These are phyloP conservation scores for Dactylellina drechsleri DNA, from an alignment of 2,329 filamentous ascomycete species.

Conservation along the genomic window DNA sequence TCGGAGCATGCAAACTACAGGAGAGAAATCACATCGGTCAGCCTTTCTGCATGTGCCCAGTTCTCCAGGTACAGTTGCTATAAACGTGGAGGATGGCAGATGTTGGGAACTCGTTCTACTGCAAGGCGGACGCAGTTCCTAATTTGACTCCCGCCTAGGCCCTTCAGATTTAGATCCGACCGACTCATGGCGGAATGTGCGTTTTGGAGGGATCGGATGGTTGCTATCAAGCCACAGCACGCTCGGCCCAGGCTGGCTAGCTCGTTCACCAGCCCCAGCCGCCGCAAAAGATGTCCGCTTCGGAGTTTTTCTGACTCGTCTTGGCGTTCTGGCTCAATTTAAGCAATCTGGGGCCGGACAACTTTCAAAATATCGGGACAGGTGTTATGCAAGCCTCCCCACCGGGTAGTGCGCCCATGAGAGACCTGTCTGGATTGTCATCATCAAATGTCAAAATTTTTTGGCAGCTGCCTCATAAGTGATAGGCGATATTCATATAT, in stretches of 20 bases:
- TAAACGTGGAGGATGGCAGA: constrained; percentile 10
- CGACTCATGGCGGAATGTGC: constrained; percentile 44
- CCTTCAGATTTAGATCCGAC: constrained; percentile 27
- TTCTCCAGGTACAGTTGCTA: constrained; percentile 19
- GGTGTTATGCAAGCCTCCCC: constrained; percentile 3
- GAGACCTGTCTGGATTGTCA: constrained; percentile 5
- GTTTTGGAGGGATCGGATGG: constrained; percentile 31
- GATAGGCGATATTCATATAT: constrained; percentile 29
- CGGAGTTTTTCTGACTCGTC: constrained; percentile 17
- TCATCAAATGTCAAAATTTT: constrained; percentile 30
- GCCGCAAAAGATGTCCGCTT: constrained; percentile 24
- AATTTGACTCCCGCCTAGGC: constrained; percentile 12
- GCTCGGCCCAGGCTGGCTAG: not conserved
- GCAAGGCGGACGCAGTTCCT: constrained; percentile 49
- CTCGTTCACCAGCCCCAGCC: constrained; percentile 33
- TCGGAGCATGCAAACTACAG: not conserved
- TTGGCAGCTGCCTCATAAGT: constrained; percentile 46
- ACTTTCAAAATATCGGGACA: constrained; percentile 20
- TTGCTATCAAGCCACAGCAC: constrained; percentile 45
- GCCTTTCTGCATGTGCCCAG: constrained; percentile 45
- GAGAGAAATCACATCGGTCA: constrained; percentile 24
- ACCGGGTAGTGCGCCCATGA: too few relatives aligned
- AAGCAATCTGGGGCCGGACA: constrained; percentile 30
- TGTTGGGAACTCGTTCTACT: constrained; percentile 27
- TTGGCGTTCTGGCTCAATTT: constrained; percentile 3